Conservation (phyloP, 2,329 filamentous ascomycete species). For the Diaporthe amygdali region DNA sequence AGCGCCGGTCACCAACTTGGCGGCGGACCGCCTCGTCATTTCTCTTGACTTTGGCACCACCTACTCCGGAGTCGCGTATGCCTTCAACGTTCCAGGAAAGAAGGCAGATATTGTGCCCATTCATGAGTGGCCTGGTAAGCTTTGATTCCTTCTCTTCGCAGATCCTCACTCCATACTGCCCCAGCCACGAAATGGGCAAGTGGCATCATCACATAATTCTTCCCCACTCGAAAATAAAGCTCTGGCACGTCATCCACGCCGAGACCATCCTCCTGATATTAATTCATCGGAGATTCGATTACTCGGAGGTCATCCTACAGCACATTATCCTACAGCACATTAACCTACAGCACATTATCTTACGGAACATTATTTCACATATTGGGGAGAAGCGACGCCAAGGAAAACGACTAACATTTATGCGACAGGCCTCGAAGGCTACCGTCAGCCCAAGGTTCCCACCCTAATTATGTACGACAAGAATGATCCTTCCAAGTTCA, state of each 20-base stretch:
- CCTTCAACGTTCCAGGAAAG: constrained; percentile 6
- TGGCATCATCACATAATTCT: no score
- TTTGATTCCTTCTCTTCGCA: neutral
- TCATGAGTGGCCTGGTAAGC: constrained; percentile 14
- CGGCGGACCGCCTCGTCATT: constrained; percentile 24
- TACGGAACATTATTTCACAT: no score
- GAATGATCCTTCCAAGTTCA: neutral
- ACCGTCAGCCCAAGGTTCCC: neutral
- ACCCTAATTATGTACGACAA: constrained; percentile 7
- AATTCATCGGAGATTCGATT: no score
- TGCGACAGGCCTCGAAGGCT: constrained; percentile 2
- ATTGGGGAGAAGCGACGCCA: no score
- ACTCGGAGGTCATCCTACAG: neutral
- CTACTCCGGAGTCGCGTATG: constrained; percentile 34
- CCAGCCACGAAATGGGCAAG: no score
- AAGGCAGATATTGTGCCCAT: neutral
- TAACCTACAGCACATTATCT: no score
- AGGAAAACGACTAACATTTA: neutral
- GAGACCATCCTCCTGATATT: no score
- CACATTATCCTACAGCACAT: no score
- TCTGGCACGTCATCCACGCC: no score
- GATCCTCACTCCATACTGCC: neutral
- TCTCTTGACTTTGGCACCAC: constrained; percentile 27
- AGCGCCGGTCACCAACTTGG: neutral
- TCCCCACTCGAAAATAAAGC: no score